phyloP scores from a whole-genome alignment of 352 stramenopile genomes.

The Pythium phragmitis region DNA sequence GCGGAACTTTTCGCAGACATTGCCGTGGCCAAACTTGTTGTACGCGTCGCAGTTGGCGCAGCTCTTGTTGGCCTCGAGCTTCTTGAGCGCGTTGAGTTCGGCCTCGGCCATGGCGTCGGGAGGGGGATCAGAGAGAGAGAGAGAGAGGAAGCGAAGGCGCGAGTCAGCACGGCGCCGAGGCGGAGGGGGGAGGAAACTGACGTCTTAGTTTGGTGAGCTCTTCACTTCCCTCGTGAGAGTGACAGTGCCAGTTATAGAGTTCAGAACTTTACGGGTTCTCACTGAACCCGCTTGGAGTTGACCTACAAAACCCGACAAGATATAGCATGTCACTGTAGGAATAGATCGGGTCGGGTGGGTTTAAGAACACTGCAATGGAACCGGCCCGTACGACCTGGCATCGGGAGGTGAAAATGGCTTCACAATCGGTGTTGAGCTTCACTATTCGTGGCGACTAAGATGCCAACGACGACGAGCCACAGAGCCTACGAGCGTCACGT shows the following conservation, averaged over 20 bases:
- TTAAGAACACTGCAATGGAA: background rate
- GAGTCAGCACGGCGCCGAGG: constrained; percentile 7
- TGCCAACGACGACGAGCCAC: background rate
- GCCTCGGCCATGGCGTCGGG: constrained; percentile 42
- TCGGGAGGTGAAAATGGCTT: constrained; percentile 14
- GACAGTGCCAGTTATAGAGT: background rate
- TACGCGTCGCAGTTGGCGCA: constrained; percentile 85
- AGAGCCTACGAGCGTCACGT: background rate
- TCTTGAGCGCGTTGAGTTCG: constrained; percentile 80
- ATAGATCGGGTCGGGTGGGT: background rate
- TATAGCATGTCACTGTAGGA: background rate
- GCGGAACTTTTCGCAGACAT: constrained; percentile 91
- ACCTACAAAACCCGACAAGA: background rate
- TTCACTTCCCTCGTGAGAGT: constrained; percentile 2
- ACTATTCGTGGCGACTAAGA: background rate
- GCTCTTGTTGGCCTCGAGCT: constrained; percentile 80
- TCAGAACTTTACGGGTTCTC: background rate
- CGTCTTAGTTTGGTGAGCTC: constrained; percentile 1
- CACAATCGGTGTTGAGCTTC: background rate
- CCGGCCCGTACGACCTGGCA: background rate
- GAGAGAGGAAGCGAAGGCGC: background rate
- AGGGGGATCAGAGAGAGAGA: constrained; percentile 1
- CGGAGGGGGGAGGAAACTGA: background rate
- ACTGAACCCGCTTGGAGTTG: constrained; percentile 3
- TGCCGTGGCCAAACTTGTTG: constrained; percentile 91